Percentiles rank a stretch among this genome's conserved stretches.
Evolutionary conservation across 2,329 filamentous ascomycete species (phyloP).

Genomic region (Xylaria sp.): DNA sequence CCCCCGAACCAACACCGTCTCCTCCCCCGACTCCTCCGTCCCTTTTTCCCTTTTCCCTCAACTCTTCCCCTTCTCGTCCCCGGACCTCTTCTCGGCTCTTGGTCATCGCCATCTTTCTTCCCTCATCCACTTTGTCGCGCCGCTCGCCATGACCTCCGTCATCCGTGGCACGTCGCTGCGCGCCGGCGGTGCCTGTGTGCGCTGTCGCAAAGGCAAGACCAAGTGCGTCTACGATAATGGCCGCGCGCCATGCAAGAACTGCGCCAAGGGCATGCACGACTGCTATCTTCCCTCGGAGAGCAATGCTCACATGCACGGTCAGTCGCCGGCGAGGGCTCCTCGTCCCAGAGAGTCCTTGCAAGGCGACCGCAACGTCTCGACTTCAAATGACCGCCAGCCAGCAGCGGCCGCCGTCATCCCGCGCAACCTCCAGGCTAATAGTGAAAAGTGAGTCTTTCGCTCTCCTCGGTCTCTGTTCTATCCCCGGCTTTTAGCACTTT

Average conservation of each 20-base stretch:
- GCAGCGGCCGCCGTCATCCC: slow-evolving; percentile 50
- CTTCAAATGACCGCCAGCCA: slow-evolving; percentile 52
- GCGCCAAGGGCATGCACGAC: slow-evolving; percentile 67
- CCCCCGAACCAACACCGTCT: slow-evolving; percentile 42
- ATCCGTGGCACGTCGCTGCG: slow-evolving; percentile 65
- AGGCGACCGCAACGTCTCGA: slow-evolving; percentile 55
- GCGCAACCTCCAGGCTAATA: slow-evolving; percentile 53
- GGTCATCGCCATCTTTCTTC: slow-evolving; percentile 15
- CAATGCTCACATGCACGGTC: slow-evolving; percentile 64
- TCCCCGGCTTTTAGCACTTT: no score
- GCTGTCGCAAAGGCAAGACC: slow-evolving; percentile 68
- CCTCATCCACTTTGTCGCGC: not conserved
- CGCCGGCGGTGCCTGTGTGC: slow-evolving; percentile 66
- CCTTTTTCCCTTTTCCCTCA: slow-evolving; percentile 34
- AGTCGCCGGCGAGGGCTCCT: slow-evolving; percentile 61
- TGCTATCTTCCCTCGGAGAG: slow-evolving; percentile 67
- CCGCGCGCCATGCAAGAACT: slow-evolving; percentile 67
- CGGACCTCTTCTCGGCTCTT: slow-evolving; percentile 38
- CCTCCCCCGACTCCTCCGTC: slow-evolving; percentile 41
- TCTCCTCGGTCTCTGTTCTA: slow-evolving; percentile 11
- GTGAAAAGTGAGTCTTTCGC: slow-evolving; percentile 61
- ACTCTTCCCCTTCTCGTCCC: slow-evolving; percentile 29
- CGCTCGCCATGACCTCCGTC: slow-evolving; percentile 51
- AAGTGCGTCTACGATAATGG: slow-evolving; percentile 69
- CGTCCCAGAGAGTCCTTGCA: slow-evolving; percentile 61